Evolutionary conservation across 495 filamentous ascomycete genomes (phyloP).

Genomic region (Lophiotrema nucula): DNA sequence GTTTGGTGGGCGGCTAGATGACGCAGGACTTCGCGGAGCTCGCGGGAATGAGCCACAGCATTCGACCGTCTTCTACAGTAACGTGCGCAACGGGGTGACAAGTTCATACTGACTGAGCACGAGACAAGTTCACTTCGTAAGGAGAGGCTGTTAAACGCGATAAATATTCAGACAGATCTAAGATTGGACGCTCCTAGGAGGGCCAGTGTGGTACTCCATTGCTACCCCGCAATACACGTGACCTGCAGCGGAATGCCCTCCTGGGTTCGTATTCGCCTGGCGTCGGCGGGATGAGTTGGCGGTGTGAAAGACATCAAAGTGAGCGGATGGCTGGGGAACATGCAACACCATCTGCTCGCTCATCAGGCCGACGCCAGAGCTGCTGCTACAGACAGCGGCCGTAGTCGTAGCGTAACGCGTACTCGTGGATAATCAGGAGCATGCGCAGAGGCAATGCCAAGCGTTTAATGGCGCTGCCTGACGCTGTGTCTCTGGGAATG

Average conservation of each 20-base stretch:
- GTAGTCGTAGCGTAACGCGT: not conserved
- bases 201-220: not conserved
- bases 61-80: conserved; percentile 22
- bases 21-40: not conserved
- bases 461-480: conserved; percentile 29
- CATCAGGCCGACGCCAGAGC: not conserved
- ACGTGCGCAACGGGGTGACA: too few species aligned
- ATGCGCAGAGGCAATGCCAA: conserved; percentile 11
- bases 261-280: conserved; percentile 8
- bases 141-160: too few species aligned
- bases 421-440: too few species aligned
- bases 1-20: conserved; percentile 8
- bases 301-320: too few species aligned
- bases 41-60: conserved; percentile 9
- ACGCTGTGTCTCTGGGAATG: not conserved
- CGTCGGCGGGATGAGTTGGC: conserved; percentile 22
- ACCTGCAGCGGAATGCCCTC: conserved; percentile 6
- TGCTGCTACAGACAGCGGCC: not conserved
- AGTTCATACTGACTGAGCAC: too few species aligned
- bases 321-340: conserved; percentile 27
- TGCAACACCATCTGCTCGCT: conserved; percentile 15
- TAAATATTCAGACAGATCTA: too few species aligned
- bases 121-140: too few species aligned
- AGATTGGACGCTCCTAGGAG: not conserved
- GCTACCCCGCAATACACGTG: conserved; percentile 36